Base-by-base conservation (phyloP, 2,329 filamentous ascomycete species). In the Diatrype stigma region DNA sequence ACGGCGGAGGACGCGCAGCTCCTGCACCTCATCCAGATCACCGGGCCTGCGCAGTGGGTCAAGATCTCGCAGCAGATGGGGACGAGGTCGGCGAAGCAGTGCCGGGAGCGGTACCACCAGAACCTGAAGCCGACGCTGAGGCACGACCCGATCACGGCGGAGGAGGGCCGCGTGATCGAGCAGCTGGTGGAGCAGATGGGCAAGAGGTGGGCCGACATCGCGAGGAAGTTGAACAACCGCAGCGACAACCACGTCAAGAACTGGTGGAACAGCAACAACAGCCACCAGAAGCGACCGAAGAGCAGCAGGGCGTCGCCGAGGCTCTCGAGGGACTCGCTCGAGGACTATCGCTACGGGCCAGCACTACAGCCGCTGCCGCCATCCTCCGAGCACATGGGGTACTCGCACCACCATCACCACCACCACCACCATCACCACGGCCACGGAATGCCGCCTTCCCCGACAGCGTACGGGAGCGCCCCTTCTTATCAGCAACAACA, bases 221-320 rank as follows among this genome's bases (percentile, higher is more conserved):
- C 92, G 42, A 81, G 92, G 58, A 79, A 84, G 44, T 79, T 96
- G 19, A 80, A 86, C 49, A 90, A 90, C 57, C 86, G 92, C 64
- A 96, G 91, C 69, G 92, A 96, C 74, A 96, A 96, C 64, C 88
- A 90, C 26, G 90, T 96, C 56, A 96, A 96, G 81, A 96, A 96
- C 70, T 96, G 91, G 90, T 96, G 89, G 89, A 96, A 96, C 67
- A 91, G 92, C 46, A 89, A 87, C 67, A 88, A 92, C 79, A 96
- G 96, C 73, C 84, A 91, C 63, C 80, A 87, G 63, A 79, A 76
- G 63, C 75, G 84, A 58, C 22, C 22, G 26, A 68, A 75, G 48
- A 69, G 74, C 55, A 69, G 74, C 56, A 73, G 66, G 56, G 62
- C 62, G 37, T 59, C 48, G 49, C 54, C 53, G 49, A 56, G 42